Conservation (phyloP, 2,329 filamentous ascomycete genomes). For the Harringtonia lauricola region DNA sequence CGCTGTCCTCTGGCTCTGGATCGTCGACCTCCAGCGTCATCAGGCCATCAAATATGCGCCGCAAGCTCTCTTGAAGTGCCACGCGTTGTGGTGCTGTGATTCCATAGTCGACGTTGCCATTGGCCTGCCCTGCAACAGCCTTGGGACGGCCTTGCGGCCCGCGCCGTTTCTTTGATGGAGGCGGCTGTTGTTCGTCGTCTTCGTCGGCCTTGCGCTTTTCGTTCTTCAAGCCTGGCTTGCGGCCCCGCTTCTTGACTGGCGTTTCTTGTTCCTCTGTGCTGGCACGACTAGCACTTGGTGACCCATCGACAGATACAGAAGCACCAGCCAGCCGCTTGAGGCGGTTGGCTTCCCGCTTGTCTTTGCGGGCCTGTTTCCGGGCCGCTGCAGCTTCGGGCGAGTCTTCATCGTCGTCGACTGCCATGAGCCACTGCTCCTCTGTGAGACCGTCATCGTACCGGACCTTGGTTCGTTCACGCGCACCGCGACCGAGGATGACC, state of each 20-base stretch:
- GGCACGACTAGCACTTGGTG: conserved; percentile 67
- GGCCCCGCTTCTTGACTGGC: conserved; percentile 69
- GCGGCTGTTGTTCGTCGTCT: conserved; percentile 63
- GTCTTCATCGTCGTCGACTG: conserved; percentile 94
- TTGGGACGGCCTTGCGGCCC: conserved; percentile 62
- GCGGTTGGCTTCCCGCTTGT: conserved; percentile 68
- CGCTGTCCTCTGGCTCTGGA: conserved; percentile 42
- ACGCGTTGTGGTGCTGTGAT: conserved; percentile 60
- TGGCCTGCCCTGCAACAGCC: conserved; percentile 28
- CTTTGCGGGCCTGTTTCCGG: conserved; percentile 76
- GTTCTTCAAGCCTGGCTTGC: conserved; percentile 61
- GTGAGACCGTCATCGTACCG: conserved; percentile 96
- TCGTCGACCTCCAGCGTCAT: conserved; percentile 79
- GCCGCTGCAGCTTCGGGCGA: conserved; percentile 85
- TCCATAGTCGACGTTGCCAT: conserved; percentile 33
- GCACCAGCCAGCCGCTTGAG: conserved; percentile 39
- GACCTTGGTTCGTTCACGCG: conserved; percentile 87
- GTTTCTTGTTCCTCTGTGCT: conserved; percentile 73
- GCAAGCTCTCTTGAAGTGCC: conserved; percentile 69
- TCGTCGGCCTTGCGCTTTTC: conserved; percentile 85
- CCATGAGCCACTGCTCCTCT: conserved; percentile 98
- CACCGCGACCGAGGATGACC: conserved; percentile 69
- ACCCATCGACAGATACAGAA: conserved; percentile 44
- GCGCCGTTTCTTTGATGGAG: conserved; percentile 67
- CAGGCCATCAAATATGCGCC: conserved; percentile 64